These are phyloP conservation scores for Jackrogersella minutella DNA, from an alignment of 495 filamentous ascomycete genomes.

Conservation along the genomic window DNA sequence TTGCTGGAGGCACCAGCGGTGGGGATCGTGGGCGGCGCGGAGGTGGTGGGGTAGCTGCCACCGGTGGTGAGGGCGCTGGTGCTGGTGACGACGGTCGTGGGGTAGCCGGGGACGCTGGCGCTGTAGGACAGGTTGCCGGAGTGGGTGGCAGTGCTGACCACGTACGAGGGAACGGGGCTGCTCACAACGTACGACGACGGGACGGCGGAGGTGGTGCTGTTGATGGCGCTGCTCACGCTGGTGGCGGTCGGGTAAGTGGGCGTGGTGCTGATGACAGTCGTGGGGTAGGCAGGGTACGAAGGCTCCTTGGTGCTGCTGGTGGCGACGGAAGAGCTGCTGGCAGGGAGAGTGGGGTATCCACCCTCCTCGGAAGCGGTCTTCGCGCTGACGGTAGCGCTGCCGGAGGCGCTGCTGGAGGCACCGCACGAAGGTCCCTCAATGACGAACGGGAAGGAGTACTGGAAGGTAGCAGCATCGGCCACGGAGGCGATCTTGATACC, in stretches of 20 bases:
- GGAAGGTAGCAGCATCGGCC: slow-evolving; percentile 49
- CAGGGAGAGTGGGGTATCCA: neutral
- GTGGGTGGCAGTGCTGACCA: slow-evolving; percentile 3
- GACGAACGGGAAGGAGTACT: slow-evolving; percentile 60
- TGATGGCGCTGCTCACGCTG: slow-evolving; percentile 27
- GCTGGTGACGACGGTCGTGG: slow-evolving; percentile 31
- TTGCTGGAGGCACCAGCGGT: slow-evolving; percentile 45
- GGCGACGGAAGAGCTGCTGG: slow-evolving; percentile 1
- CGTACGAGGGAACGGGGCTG: too few species aligned
- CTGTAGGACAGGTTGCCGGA: slow-evolving; percentile 25
- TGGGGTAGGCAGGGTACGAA: slow-evolving; percentile 12
- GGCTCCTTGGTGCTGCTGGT: neutral
- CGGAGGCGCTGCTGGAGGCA: neutral
- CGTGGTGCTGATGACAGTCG: neutral
- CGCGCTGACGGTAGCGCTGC: neutral
- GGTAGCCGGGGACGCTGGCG: slow-evolving; percentile 8
- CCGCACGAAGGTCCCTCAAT: slow-evolving; percentile 47
- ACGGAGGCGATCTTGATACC: slow-evolving; percentile 54
- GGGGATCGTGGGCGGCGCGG: slow-evolving; percentile 9
- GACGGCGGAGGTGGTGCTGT: slow-evolving; percentile 25
- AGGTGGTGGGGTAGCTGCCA: slow-evolving; percentile 23
- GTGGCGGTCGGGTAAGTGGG: slow-evolving; percentile 27
- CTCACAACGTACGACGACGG: too few species aligned
- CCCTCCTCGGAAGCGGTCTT: too few species aligned
- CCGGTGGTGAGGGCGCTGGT: slow-evolving; percentile 17